Percentiles rank a stretch among this genome's conserved stretches.
Evolutionary conservation across 148 eudicot species (phyloP).

Genomic region (Rhododendron williamsianum): DNA sequence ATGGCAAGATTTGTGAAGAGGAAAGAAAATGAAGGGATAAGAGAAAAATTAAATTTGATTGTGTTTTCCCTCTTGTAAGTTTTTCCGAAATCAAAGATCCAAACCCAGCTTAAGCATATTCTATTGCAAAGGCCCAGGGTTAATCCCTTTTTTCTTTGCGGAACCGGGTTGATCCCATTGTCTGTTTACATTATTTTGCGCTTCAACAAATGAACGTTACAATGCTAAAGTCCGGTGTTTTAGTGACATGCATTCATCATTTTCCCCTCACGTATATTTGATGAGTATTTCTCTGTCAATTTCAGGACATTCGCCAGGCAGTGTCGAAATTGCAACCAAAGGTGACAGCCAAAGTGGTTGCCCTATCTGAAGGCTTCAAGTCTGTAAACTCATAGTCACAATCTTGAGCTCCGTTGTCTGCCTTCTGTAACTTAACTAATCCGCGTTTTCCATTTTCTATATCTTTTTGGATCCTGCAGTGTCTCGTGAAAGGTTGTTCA

Average conservation of each 20-base stretch:
- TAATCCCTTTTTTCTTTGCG: not conserved
- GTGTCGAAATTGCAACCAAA: slow-evolving; percentile 75
- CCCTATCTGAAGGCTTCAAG: slow-evolving; percentile 89
- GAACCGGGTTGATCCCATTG: not conserved
- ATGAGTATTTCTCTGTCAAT: not conserved
- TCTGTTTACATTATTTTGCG: not conserved
- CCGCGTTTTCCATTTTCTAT: not conserved
- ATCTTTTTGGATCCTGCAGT: not conserved
- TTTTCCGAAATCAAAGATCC: not conserved
- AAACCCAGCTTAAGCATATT: not conserved
- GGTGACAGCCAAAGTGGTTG: slow-evolving; percentile 77
- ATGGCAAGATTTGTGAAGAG: not conserved
- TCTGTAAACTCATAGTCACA: slow-evolving; percentile 31
- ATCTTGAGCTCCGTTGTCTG: not conserved
- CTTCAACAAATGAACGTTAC: not conserved
- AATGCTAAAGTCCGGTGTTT: not conserved
- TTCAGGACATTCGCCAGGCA: slow-evolving; percentile 88
- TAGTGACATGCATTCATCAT: not conserved
- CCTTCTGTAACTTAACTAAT: not conserved
- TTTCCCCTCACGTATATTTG: not conserved
- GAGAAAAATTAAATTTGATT: not conserved
- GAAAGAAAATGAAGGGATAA: not conserved
- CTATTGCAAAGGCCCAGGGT: not conserved
- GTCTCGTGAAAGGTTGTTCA: not conserved
- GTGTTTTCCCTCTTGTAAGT: not conserved